Evolutionary conservation across 768 basidiomycete species (phyloP).

Genomic region (Porphyrellus cyaneotinctus): DNA sequence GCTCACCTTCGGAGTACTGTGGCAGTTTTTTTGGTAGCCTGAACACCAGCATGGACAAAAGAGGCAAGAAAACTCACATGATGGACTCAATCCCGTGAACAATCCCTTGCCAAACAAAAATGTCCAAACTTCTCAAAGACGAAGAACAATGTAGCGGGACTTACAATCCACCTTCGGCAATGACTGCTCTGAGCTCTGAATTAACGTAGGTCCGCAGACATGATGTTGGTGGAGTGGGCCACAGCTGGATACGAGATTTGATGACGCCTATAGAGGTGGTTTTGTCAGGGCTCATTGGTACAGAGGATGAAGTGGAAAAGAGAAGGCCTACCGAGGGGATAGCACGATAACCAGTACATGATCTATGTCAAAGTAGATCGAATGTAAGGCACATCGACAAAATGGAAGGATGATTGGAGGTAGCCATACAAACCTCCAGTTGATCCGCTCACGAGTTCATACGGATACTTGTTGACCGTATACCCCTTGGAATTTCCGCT

Average conservation of each 20-base stretch:
- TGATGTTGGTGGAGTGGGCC: conserved; percentile 65
- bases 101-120: conserved; percentile 45
- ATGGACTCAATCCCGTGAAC: conserved; percentile 73
- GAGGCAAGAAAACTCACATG: conserved; percentile 42
- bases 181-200: conserved; percentile 59
- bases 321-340: conserved; percentile 63
- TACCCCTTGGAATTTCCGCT: conserved; percentile 61
- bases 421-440: conserved; percentile 60
- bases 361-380: conserved; percentile 8
- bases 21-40: neutral
- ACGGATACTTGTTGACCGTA: conserved; percentile 73
- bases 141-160: conserved; percentile 29
- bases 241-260: conserved; percentile 86
- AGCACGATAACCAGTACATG: conserved; percentile 83
- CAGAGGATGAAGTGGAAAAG: neutral
- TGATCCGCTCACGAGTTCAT: conserved; percentile 82
- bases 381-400: neutral
- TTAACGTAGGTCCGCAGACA: conserved; percentile 75
- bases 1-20: conserved; percentile 61
- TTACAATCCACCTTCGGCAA: conserved; percentile 71
- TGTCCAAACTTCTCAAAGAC: neutral
- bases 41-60: neutral
- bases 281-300: neutral
- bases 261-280: conserved; percentile 62
- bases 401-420: neutral